phyloP scores from a whole-genome alignment of 1,284 basidiomycete genomes.

The Ganoderma lingzhi region DNA sequence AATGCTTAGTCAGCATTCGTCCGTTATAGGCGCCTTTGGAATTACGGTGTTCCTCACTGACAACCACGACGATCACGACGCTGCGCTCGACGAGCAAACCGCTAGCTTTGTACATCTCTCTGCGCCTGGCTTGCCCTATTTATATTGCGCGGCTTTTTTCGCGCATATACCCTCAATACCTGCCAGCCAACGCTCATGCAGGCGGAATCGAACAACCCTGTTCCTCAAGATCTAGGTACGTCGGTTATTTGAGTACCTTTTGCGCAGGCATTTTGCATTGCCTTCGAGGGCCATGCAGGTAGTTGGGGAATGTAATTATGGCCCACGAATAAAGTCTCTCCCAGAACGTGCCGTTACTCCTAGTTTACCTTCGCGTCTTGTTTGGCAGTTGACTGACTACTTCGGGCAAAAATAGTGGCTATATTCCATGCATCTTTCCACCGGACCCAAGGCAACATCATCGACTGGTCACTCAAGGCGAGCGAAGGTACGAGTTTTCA shows the following conservation, averaged over 20 bases:
- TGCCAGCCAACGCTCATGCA: slow-evolving; percentile 23
- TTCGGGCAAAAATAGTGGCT: slow-evolving; percentile 57
- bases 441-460: slow-evolving; percentile 77
- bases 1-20: slow-evolving; percentile 23
- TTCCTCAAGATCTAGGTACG: slow-evolving; percentile 60
- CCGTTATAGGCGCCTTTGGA: slow-evolving; percentile 5
- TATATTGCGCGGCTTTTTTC: neutral
- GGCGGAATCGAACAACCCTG: slow-evolving; percentile 36
- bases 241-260: neutral
- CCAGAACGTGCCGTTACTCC: neutral
- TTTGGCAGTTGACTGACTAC: neutral
- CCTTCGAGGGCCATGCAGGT: neutral
- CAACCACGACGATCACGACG: slow-evolving; percentile 26
- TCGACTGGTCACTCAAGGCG: slow-evolving; percentile 78
- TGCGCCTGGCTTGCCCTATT: neutral
- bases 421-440: slow-evolving; percentile 87
- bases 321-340: neutral
- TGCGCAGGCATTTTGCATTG: neutral
- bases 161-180: slow-evolving; percentile 3
- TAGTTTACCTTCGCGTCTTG: neutral
- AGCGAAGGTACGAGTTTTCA: slow-evolving; percentile 59
- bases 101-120: slow-evolving; percentile 5
- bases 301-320: neutral
- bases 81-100: slow-evolving; percentile 13
- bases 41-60: slow-evolving; percentile 5